A percentile compares a stretch with the other conserved stretches of the same genome.
phyloP scores from a whole-genome alignment of 495 filamentous ascomycete genomes.

The Paragyromitra xinjiangensis region DNA sequence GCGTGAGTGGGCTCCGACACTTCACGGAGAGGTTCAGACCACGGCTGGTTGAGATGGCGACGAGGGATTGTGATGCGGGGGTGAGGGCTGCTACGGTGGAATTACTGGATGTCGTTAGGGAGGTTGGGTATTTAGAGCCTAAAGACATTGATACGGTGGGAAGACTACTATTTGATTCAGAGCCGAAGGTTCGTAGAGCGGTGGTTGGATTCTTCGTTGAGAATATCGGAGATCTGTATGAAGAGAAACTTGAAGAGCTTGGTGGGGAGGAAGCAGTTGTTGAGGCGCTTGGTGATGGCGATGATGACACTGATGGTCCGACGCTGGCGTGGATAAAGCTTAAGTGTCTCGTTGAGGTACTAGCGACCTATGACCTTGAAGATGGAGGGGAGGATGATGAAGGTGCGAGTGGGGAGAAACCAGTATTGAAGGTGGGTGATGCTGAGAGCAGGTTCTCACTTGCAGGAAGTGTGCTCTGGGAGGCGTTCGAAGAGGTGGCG shows the following conservation, averaged over 20 bases:
- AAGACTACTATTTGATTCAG: constrained; percentile 84
- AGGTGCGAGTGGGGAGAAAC: constrained; percentile 60
- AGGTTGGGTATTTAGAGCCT: constrained; percentile 86
- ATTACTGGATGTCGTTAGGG: constrained; percentile 80
- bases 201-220: constrained; percentile 89
- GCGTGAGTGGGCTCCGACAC: constrained; percentile 77
- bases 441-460: constrained; percentile 83
- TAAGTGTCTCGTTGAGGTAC: constrained; percentile 84
- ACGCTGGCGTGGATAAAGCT: constrained; percentile 86
- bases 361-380: constrained; percentile 77
- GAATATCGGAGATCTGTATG: constrained; percentile 81
- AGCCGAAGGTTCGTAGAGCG: constrained; percentile 81
- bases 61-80: constrained; percentile 76
- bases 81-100: constrained; percentile 82
- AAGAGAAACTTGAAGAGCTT: constrained; percentile 81
- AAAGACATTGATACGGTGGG: constrained; percentile 87
- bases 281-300: constrained; percentile 69
- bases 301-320: constrained; percentile 77
- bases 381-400: constrained; percentile 60
- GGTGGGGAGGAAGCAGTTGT: constrained; percentile 80
- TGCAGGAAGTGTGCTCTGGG: constrained; percentile 83
- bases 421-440: constrained; percentile 64
- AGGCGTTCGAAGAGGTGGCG: constrained; percentile 77
- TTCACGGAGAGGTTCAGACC: constrained; percentile 90
- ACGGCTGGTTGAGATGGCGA: constrained; percentile 92